Percentiles rank a stretch among this genome's conserved stretches.
Conservation (phyloP, 1,284 basidiomycete species). For the Puccinia brachypodii region DNA sequence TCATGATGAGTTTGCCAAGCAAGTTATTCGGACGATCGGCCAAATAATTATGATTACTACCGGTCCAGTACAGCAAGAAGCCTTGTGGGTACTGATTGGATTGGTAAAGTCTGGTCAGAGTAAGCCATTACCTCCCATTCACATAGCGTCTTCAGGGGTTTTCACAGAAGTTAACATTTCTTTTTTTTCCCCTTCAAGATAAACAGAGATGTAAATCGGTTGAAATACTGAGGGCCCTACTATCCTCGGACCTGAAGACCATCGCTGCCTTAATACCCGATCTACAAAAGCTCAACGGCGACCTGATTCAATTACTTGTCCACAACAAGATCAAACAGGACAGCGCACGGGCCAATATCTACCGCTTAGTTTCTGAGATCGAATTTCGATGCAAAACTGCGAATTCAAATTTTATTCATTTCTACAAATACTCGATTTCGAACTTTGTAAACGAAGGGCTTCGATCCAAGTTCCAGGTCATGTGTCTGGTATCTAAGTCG, state of each 20-base stretch:
- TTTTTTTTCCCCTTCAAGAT: slow-evolving; percentile 63
- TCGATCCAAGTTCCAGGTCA: slow-evolving; percentile 26
- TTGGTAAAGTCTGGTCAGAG: slow-evolving; percentile 69
- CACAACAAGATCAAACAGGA: slow-evolving; percentile 29
- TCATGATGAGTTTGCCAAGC: slow-evolving; percentile 34
- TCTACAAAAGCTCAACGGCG: slow-evolving; percentile 13
- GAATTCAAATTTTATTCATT: slow-evolving; percentile 21
- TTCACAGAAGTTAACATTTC: slow-evolving; percentile 60
- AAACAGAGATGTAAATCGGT: slow-evolving; percentile 57
- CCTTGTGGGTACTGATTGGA: slow-evolving; percentile 67
- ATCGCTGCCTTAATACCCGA: slow-evolving; percentile 2
- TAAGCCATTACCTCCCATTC: slow-evolving; percentile 62
- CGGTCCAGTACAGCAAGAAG: slow-evolving; percentile 62
- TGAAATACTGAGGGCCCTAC: slow-evolving; percentile 35
- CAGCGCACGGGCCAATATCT: slow-evolving; percentile 26
- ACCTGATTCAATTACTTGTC: slow-evolving; percentile 30
- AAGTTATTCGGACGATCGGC: slow-evolving; percentile 31
- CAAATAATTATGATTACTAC: slow-evolving; percentile 10
- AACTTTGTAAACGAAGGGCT: slow-evolving; percentile 40
- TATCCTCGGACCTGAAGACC: slow-evolving; percentile 20
- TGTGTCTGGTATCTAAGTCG: slow-evolving; percentile 22
- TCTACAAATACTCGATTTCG: slow-evolving; percentile 37
- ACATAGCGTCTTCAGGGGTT: slow-evolving; percentile 4
- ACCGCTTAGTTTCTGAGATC: slow-evolving; percentile 21
- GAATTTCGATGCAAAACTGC: background rate